Conservation (phyloP, 345 rosid genomes). For the Boechera divaricarpa region DNA sequence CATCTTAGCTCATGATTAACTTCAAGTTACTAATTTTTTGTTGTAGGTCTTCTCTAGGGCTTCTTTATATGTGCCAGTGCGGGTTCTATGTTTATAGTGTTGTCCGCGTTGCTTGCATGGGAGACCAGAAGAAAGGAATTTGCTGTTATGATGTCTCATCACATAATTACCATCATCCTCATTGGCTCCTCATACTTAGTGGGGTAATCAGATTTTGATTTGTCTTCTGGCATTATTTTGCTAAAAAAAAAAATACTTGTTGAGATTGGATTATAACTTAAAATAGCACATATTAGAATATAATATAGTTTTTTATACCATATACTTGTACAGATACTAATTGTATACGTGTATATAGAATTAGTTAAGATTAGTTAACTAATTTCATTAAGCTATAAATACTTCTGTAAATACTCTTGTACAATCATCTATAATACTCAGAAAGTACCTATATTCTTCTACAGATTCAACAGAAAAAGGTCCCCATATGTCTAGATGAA, state of each 20-base stretch:
- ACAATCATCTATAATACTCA: no score
- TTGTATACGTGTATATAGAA: no score
- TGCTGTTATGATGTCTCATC: conserved; percentile 94
- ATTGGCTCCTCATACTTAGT: conserved; percentile 74
- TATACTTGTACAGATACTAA: no score
- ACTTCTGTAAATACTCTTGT: no score
- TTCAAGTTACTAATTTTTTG: conserved; percentile 18
- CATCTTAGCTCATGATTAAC: neutral
- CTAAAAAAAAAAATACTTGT: neutral
- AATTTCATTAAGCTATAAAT: no score
- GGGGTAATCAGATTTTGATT: conserved; percentile 54
- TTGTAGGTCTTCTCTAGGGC: conserved; percentile 61
- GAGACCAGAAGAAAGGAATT: conserved; percentile 89
- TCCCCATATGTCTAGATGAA: no score
- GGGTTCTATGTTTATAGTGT: conserved; percentile 82
- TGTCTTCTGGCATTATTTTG: neutral
- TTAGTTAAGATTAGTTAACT: no score
- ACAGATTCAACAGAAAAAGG: no score
- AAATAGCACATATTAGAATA: no score
- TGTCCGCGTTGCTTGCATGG: conserved; percentile 80
- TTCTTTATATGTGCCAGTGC: conserved; percentile 87
- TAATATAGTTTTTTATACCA: no score
- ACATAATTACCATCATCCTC: conserved; percentile 78
- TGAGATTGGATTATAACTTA: neutral
- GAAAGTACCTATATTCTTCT: no score